Conservation (phyloP, 257 asterid genomes). For the Fraxinus quadrangulata region DNA sequence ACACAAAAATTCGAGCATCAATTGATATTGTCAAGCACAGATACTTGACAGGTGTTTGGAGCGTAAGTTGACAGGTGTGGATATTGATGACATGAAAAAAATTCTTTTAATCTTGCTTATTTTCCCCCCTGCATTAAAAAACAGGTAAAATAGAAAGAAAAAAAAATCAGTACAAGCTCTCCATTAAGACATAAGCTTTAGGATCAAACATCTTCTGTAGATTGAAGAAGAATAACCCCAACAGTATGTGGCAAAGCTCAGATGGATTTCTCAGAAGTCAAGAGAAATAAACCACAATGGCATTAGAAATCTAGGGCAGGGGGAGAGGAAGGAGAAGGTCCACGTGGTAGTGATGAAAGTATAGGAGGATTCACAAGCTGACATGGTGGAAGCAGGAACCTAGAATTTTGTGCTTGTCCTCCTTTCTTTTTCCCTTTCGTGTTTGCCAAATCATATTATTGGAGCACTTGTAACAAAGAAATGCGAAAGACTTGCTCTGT, state of each 20-base stretch:
- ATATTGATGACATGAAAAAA: not conserved
- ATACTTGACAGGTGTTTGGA: not conserved
- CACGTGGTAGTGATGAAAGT: not conserved
- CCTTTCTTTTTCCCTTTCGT: not conserved
- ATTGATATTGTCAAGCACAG: not conserved
- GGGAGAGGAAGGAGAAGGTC: not conserved
- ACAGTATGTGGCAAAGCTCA: not conserved
- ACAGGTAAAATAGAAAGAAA: not conserved
- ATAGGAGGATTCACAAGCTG: not conserved
- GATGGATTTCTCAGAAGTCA: not conserved
- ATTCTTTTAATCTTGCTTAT: not conserved
- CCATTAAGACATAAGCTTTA: not conserved
- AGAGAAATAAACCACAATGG: not conserved
- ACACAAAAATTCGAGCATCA: not conserved
- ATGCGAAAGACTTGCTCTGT: not conserved
- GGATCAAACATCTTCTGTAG: not conserved
- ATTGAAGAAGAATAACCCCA: conserved; percentile 1
- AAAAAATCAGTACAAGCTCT: not conserved
- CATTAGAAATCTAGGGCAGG: not conserved
- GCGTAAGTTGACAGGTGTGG: not conserved
- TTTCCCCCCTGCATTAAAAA: not conserved
- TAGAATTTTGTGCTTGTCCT: not conserved
- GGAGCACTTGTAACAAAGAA: not conserved
- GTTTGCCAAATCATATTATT: not conserved
- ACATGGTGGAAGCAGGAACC: not conserved